Evolutionary conservation across 2,329 filamentous ascomycete genomes (phyloP).

Genomic region (Metarhizium brunneum): DNA sequence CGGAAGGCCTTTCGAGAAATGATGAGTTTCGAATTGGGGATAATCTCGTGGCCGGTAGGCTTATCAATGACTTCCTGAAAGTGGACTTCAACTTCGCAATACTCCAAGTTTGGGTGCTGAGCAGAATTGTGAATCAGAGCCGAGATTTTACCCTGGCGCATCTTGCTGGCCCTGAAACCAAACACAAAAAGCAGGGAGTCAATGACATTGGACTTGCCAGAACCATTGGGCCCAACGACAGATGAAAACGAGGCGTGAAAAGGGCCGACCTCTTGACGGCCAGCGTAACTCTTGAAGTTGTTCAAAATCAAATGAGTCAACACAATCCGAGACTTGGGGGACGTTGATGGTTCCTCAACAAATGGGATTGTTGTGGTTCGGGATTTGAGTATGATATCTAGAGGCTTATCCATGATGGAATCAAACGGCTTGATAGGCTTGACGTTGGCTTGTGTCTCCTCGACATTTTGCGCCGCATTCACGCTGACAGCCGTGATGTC

Average conservation of each 20-base stretch:
- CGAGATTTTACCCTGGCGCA: slow-evolving; percentile 97
- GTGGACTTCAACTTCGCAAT: slow-evolving; percentile 92
- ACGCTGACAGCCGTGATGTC: slow-evolving; percentile 63
- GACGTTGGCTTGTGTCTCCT: slow-evolving; percentile 32
- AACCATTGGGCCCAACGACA: slow-evolving; percentile 95
- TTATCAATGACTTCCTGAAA: slow-evolving; percentile 93
- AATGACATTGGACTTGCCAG: slow-evolving; percentile 97
- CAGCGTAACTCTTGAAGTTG: slow-evolving; percentile 99
- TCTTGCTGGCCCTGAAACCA: slow-evolving; percentile 96
- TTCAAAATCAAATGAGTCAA: slow-evolving; percentile 86
- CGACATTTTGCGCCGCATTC: slow-evolving; percentile 32
- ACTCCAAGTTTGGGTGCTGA: slow-evolving; percentile 71
- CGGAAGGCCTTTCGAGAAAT: slow-evolving; percentile 92
- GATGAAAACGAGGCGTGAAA: slow-evolving; percentile 97
- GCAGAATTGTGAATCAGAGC: slow-evolving; percentile 97
- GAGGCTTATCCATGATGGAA: slow-evolving; percentile 74
- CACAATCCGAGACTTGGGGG: slow-evolving; percentile 78
- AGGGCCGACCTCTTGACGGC: slow-evolving; percentile 86
- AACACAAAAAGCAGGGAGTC: slow-evolving; percentile 98
- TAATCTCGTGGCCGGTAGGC: slow-evolving; percentile 62
- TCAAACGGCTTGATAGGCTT: slow-evolving; percentile 70
- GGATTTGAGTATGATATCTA: slow-evolving; percentile 89
- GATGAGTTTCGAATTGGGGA: slow-evolving; percentile 76
- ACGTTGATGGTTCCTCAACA: slow-evolving; percentile 55
- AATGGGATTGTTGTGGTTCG: slow-evolving; percentile 58